phyloP scores from a whole-genome alignment of 1,284 basidiomycete species.

The Tilletia indica region DNA sequence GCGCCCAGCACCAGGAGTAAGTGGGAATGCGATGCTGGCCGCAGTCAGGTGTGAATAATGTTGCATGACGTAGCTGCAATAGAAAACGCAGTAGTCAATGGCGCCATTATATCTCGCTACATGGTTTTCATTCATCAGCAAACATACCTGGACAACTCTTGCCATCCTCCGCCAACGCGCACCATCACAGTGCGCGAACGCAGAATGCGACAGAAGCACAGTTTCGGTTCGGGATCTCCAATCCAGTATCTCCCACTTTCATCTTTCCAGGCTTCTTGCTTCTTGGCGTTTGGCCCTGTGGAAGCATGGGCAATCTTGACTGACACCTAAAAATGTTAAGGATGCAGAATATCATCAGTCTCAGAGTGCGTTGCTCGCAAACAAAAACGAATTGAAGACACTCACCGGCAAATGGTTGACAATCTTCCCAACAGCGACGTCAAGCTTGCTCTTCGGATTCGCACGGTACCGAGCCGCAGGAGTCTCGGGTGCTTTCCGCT shows the following conservation, averaged over 20 bases:
- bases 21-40: not conserved
- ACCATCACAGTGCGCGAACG: slow-evolving; percentile 52
- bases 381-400: not conserved
- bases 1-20: not conserved
- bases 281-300: not conserved
- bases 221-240: slow-evolving; percentile 45
- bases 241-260: slow-evolving; percentile 48
- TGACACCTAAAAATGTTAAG: slow-evolving; percentile 3
- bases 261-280: slow-evolving; percentile 22
- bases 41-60: slow-evolving; percentile 30
- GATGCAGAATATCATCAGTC: slow-evolving; percentile 9
- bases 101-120: not conserved
- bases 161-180: slow-evolving; percentile 55
- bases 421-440: slow-evolving; percentile 84
- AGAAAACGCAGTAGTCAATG: not conserved
- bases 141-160: slow-evolving; percentile 47
- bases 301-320: slow-evolving; percentile 11
- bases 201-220: slow-evolving; percentile 52
- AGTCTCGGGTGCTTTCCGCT: not conserved
- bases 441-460: slow-evolving; percentile 81
- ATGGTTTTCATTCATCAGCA: not conserved
- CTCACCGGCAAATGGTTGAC: slow-evolving; percentile 78
- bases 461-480: slow-evolving; percentile 66
- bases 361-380: not conserved
- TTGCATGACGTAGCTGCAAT: slow-evolving; percentile 30